A percentile compares a stretch with the other conserved stretches of the same genome.
These are phyloP conservation scores for Plasmodiophora brassicae DNA, from an alignment of 208 protist genomes.

Conservation along the genomic window DNA sequence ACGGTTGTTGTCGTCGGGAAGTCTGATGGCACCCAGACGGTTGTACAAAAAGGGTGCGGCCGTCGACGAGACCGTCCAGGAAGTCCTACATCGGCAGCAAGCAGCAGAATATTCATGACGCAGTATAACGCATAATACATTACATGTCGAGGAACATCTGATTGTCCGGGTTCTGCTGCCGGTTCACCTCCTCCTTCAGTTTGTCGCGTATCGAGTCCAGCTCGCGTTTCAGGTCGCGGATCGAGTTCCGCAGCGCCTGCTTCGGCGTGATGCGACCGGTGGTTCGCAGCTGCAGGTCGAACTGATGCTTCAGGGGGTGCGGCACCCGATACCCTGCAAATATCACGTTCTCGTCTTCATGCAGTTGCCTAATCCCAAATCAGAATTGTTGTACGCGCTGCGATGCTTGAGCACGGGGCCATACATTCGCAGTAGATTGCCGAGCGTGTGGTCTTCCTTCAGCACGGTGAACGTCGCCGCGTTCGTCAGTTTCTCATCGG, in stretches of 20 bases:
- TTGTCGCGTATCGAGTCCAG: constrained; percentile 18
- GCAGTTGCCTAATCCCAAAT: neutral
- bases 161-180: constrained; percentile 29
- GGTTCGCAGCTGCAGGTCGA: neutral
- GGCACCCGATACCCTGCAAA: constrained; percentile 19
- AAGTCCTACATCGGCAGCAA: no score
- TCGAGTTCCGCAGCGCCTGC: neutral
- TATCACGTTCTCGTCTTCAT: neutral
- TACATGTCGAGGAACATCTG: constrained; percentile 29
- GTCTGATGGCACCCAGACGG: no score
- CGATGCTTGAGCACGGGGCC: neutral
- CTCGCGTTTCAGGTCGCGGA: neutral
- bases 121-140: no score
- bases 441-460: neutral
- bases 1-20: no score
- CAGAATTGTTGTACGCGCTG: neutral
- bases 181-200: constrained; percentile 18
- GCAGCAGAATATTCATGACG: no score
- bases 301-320: constrained; percentile 22
- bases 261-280: neutral
- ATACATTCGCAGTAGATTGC: constrained; percentile 23
- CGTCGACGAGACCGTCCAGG: no score
- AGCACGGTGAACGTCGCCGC: neutral
- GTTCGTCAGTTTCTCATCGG: constrained; percentile 10
- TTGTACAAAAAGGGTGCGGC: no score